Conservation (phyloP, 1,284 basidiomycete genomes). For the Pulveroboletus sp. region DNA sequence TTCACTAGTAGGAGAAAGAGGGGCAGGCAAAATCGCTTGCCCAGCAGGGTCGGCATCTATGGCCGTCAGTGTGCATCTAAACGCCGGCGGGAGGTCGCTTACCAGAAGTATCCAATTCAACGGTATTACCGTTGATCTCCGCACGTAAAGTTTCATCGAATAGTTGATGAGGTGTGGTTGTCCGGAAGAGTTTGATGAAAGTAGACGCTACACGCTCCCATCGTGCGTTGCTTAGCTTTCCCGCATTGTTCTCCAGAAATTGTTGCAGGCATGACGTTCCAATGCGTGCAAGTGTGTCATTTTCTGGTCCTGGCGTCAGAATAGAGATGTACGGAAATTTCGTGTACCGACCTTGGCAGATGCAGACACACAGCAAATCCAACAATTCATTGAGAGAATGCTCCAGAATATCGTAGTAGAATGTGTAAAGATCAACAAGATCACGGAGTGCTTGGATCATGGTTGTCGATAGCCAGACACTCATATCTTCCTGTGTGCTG, state of each 20-base stretch:
- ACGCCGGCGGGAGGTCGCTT: constrained; percentile 6
- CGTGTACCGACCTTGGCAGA: constrained; percentile 86
- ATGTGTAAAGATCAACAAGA: constrained; percentile 94
- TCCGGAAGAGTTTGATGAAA: constrained; percentile 94
- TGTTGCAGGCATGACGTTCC: constrained; percentile 98
- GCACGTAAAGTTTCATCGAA: constrained; percentile 88
- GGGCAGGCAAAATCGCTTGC: constrained; percentile 76
- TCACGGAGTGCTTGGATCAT: constrained; percentile 98
- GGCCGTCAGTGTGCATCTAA: constrained; percentile 5
- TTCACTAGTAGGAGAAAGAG: constrained; percentile 67
- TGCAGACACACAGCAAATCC: constrained; percentile 94
- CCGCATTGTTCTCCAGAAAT: constrained; percentile 91
- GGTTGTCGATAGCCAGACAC: constrained; percentile 98
- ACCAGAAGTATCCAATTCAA: constrained; percentile 62
- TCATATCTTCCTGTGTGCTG: constrained; percentile 98
- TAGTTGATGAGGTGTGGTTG: constrained; percentile 96
- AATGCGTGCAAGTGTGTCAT: constrained; percentile 96
- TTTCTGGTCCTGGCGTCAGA: constrained; percentile 59
- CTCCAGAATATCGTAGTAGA: constrained; percentile 92
- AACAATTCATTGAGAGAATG: constrained; percentile 88
- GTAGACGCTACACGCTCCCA: constrained; percentile 95
- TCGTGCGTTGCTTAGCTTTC: constrained; percentile 79
- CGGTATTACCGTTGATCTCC: constrained; percentile 68
- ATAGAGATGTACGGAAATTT: neutral
- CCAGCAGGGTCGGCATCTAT: constrained; percentile 52